A percentile compares a stretch with the other conserved stretches of the same genome.
phyloP scores from a whole-genome alignment of 352 stramenopile genomes.

The Pythium folliculosum region DNA sequence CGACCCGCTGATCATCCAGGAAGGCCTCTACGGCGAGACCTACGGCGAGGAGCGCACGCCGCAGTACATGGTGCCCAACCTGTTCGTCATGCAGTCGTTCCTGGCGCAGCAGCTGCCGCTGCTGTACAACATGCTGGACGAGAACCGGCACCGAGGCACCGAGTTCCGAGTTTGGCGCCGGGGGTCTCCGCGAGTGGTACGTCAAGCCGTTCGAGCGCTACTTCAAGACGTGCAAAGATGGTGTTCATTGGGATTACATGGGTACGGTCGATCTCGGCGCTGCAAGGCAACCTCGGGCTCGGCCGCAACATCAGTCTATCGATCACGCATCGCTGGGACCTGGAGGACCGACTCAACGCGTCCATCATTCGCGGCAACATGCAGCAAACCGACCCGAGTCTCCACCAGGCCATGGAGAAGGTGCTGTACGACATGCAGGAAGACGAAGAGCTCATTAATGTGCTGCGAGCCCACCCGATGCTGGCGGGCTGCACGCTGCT shows the following conservation, averaged over 20 bases:
- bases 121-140: conserved; percentile 1
- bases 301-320: conserved; percentile 5
- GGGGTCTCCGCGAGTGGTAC: conserved; percentile 2
- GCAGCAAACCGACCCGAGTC: background rate
- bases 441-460: background rate
- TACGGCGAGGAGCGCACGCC: conserved; percentile 10
- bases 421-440: conserved; percentile 6
- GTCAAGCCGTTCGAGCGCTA: background rate
- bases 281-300: conserved; percentile 4
- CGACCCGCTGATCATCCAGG: background rate
- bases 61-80: conserved; percentile 11
- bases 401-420: background rate
- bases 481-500: background rate
- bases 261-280: conserved; percentile 13
- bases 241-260: conserved; percentile 15
- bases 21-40: conserved; percentile 3
- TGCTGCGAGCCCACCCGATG: conserved; percentile 4
- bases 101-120: conserved; percentile 8
- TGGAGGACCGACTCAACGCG: conserved; percentile 1
- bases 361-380: conserved; percentile 1
- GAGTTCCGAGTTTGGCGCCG: background rate
- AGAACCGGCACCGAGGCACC: background rate
- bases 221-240: background rate
- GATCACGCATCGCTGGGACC: conserved; percentile 11
- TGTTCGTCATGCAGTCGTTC: conserved; percentile 5